phyloP scores from a whole-genome alignment of 768 basidiomycete genomes.

The Boletus reticuloceps region DNA sequence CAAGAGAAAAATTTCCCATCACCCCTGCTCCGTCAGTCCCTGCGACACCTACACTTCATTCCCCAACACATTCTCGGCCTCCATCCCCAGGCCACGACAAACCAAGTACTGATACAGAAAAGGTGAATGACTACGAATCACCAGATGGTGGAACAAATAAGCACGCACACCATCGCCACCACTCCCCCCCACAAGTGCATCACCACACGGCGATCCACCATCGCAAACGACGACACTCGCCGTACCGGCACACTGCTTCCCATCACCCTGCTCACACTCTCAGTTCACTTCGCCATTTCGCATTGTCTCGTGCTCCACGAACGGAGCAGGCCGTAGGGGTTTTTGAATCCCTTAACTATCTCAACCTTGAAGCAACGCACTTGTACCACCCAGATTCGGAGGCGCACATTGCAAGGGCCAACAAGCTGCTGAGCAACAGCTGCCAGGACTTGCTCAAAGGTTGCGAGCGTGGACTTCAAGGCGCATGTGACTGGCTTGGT shows the following conservation, averaged over 20 bases:
- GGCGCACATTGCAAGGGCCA: constrained; percentile 41
- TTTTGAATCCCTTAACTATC: constrained; percentile 70
- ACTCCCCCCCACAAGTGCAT: background rate
- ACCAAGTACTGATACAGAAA: background rate
- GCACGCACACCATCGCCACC: background rate
- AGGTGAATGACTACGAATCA: background rate
- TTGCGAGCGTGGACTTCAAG: constrained; percentile 40
- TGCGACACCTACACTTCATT: constrained; percentile 33
- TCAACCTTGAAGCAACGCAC: constrained; percentile 59
- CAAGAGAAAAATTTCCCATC: constrained; percentile 52
- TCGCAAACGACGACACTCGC: constrained; percentile 6
- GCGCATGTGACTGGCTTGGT: constrained; percentile 51
- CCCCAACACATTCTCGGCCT: constrained; percentile 32
- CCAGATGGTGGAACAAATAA: background rate
- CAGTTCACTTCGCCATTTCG: constrained; percentile 37
- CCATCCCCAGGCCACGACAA: constrained; percentile 25
- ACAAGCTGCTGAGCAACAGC: constrained; percentile 46
- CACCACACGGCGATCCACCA: constrained; percentile 1
- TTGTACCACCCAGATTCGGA: constrained; percentile 48
- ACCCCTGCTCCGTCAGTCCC: constrained; percentile 40
- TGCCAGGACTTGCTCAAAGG: constrained; percentile 51
- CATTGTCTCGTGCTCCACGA: constrained; percentile 31
- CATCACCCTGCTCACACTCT: constrained; percentile 33
- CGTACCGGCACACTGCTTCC: constrained; percentile 7
- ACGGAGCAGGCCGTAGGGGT: constrained; percentile 62